Percentiles rank a stretch among this genome's conserved stretches.
phyloP scores from a whole-genome alignment of 768 basidiomycete species.

The Mycena floridula region DNA sequence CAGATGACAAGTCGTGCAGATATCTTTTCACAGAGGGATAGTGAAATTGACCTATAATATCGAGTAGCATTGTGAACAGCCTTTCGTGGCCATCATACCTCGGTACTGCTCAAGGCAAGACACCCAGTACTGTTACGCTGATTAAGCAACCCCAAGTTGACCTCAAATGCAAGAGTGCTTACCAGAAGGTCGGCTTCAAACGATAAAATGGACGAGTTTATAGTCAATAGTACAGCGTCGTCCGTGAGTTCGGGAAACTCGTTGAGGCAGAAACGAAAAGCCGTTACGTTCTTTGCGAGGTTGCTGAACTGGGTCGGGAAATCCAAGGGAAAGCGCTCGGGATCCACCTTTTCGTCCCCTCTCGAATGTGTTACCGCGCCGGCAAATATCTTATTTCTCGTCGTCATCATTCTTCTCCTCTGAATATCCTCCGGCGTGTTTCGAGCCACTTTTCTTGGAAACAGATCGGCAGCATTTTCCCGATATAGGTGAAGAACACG shows the following conservation, averaged over 20 bases:
- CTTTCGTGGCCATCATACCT: slow-evolving; percentile 33
- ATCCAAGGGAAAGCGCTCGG: slow-evolving; percentile 55
- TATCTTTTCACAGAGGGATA: slow-evolving; percentile 70
- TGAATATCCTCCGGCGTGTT: slow-evolving; percentile 1
- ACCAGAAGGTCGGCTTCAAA: slow-evolving; percentile 71
- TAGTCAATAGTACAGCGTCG: slow-evolving; percentile 59
- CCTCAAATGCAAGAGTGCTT: slow-evolving; percentile 5
- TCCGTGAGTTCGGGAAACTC: slow-evolving; percentile 78
- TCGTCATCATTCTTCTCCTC: slow-evolving; percentile 22
- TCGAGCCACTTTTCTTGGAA: slow-evolving; percentile 51
- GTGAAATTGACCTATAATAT: slow-evolving; percentile 54
- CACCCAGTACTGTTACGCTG: slow-evolving; percentile 65
- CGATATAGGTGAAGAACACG: slow-evolving; percentile 67
- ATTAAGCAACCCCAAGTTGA: background rate
- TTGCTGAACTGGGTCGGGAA: slow-evolving; percentile 61
- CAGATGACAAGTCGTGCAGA: slow-evolving; percentile 65
- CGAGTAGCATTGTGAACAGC: too few species aligned
- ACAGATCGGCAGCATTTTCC: slow-evolving; percentile 73
- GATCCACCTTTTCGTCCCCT: too few species aligned
- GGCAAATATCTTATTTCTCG: slow-evolving; percentile 29
- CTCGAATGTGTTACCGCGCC: slow-evolving; percentile 48
- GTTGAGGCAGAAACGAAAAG: slow-evolving; percentile 64
- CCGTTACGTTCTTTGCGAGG: slow-evolving; percentile 60
- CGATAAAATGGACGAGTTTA: slow-evolving; percentile 58
- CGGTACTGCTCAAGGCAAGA: slow-evolving; percentile 62